Conservation (phyloP, 768 basidiomycete species). For the Neoboletus subvelutipes region DNA sequence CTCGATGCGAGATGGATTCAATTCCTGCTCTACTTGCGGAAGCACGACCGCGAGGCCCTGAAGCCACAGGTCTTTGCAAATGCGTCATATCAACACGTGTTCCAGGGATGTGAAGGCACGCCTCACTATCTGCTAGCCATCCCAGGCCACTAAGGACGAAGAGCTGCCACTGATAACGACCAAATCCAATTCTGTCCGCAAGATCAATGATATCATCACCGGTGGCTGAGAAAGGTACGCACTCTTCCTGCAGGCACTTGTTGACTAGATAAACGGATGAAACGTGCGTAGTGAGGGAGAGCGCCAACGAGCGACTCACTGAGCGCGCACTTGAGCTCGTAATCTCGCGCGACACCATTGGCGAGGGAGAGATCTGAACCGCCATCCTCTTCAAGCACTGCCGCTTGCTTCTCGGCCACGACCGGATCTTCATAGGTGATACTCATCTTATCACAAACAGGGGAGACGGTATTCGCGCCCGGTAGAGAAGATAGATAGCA, state of each 20-base stretch:
- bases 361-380: neutral
- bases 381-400: slow-evolving; percentile 14
- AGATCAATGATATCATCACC: neutral
- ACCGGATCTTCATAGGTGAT: neutral
- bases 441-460: slow-evolving; percentile 6
- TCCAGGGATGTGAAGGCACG: slow-evolving; percentile 16
- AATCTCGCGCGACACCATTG: slow-evolving; percentile 32
- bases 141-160: slow-evolving; percentile 48
- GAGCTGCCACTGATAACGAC: slow-evolving; percentile 48
- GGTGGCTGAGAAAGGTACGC: slow-evolving; percentile 13
- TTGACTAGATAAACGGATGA: slow-evolving; percentile 36
- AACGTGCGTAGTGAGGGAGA: neutral
- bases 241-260: slow-evolving; percentile 47
- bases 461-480: neutral
- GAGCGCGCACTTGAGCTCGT: slow-evolving; percentile 35
- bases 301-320: slow-evolving; percentile 17
- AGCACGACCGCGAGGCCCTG: slow-evolving; percentile 49
- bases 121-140: slow-evolving; percentile 50
- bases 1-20: slow-evolving; percentile 43
- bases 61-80: slow-evolving; percentile 36
- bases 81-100: slow-evolving; percentile 13
- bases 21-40: slow-evolving; percentile 42
- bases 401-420: slow-evolving; percentile 18
- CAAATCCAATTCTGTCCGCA: slow-evolving; percentile 45
- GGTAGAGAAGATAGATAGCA: neutral